phyloP scores from a whole-genome alignment of 352 stramenopile genomes.

The Pythium graminicola region DNA sequence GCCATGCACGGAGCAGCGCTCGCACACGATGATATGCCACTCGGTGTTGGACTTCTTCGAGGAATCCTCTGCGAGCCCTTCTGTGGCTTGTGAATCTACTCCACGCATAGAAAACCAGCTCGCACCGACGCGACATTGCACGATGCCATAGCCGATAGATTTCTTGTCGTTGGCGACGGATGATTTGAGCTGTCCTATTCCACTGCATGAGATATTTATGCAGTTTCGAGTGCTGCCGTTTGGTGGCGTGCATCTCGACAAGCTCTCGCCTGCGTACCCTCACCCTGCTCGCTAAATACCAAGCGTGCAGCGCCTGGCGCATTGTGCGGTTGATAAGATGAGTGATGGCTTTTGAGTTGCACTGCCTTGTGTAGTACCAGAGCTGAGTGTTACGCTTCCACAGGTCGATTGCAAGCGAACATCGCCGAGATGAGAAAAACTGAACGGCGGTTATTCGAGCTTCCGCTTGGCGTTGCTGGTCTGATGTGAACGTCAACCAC shows the following conservation, averaged over 20 bases:
- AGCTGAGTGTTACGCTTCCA: conserved; percentile 8
- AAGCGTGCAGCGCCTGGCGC: conserved; percentile 22
- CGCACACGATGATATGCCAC: neutral
- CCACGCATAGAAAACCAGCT: conserved; percentile 4
- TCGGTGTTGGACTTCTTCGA: neutral
- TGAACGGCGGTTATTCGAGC: neutral
- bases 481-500: neutral
- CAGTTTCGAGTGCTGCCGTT: neutral
- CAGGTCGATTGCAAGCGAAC: neutral
- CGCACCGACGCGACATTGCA: neutral
- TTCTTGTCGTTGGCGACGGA: neutral
- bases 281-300: conserved; percentile 22
- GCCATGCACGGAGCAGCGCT: neutral
- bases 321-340: conserved; percentile 27
- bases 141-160: neutral
- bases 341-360: conserved; percentile 21
- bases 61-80: neutral
- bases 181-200: neutral
- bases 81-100: neutral
- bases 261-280: neutral
- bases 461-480: neutral
- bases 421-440: conserved; percentile 9
- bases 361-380: neutral
- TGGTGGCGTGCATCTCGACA: neutral
- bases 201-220: neutral